phyloP scores from a whole-genome alignment of 129 eudicot genomes.

The Kitagawia praeruptora region DNA sequence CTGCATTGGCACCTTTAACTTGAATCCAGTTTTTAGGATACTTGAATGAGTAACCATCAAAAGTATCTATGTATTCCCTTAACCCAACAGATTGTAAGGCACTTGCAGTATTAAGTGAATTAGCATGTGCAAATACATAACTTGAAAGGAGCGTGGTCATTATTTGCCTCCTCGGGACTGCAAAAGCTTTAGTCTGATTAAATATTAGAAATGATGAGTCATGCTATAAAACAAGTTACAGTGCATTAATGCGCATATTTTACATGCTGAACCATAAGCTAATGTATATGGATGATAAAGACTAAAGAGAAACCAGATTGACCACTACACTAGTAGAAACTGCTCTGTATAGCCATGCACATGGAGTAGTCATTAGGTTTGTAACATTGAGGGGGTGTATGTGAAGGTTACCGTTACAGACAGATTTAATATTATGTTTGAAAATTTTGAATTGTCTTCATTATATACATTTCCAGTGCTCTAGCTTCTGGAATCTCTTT shows the following conservation, averaged over 20 bases:
- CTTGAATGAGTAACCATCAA: constrained; percentile 83
- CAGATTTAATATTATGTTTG: neutral
- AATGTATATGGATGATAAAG: too few species aligned
- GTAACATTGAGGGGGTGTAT: too few species aligned
- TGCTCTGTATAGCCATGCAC: too few species aligned
- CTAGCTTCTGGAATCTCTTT: too few species aligned
- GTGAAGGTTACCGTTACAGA: too few species aligned
- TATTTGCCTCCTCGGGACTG: constrained; percentile 68
- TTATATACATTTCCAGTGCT: neutral
- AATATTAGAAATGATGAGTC: constrained; percentile 46
- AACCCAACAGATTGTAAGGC: constrained; percentile 56
- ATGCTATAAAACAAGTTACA: neutral
- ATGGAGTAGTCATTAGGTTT: too few species aligned
- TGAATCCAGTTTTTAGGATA: constrained; percentile 93
- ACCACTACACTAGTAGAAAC: neutral
- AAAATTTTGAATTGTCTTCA: neutral
- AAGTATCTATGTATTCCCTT: constrained; percentile 72
- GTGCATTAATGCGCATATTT: neutral
- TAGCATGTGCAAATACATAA: constrained; percentile 35
- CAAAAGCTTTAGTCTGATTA: constrained; percentile 90
- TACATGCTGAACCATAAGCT: neutral
- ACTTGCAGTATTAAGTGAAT: constrained; percentile 20
- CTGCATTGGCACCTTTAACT: constrained; percentile 96
- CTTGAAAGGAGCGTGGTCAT: constrained; percentile 51
- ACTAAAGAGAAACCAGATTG: neutral